Evolutionary conservation across 257 asterid genomes (phyloP).

Genomic region (Anisodus acutangulus): DNA sequence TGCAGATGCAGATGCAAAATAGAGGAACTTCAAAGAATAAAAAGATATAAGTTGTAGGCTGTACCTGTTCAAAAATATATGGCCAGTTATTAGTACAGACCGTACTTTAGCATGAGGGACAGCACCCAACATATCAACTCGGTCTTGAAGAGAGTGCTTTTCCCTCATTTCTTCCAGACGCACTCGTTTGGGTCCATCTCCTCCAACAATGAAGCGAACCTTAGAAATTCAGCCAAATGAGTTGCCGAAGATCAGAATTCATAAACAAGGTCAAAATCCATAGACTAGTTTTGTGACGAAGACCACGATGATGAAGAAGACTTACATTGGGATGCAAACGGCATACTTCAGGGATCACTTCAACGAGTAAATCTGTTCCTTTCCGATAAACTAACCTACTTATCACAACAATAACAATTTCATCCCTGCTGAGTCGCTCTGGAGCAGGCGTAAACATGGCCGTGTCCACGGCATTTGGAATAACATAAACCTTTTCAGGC

Average conservation of each 20-base stretch:
- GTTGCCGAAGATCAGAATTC: slow-evolving; percentile 23
- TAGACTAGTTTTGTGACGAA: background rate
- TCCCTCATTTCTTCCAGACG: slow-evolving; percentile 98
- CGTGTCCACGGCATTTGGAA: slow-evolving; percentile 97
- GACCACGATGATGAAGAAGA: background rate
- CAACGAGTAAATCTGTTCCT: slow-evolving; percentile 95
- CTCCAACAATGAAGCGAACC: slow-evolving; percentile 96
- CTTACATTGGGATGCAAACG: slow-evolving; percentile 80
- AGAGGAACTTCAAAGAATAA: slow-evolving; percentile 20
- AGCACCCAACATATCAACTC: slow-evolving; percentile 97
- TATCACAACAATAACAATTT: slow-evolving; percentile 82
- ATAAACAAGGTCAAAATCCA: slow-evolving; percentile 24
- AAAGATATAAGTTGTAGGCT: background rate
- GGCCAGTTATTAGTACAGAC: slow-evolving; percentile 64
- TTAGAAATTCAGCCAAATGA: slow-evolving; percentile 39
- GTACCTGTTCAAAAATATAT: slow-evolving; percentile 24
- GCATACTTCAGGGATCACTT: slow-evolving; percentile 93
- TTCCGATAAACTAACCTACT: slow-evolving; percentile 94
- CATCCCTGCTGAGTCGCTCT: slow-evolving; percentile 51
- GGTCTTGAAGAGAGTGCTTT: slow-evolving; percentile 94
- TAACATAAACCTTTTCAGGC: slow-evolving; percentile 91
- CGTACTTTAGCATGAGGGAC: slow-evolving; percentile 96
- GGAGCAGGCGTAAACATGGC: slow-evolving; percentile 66
- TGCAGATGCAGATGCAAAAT: background rate
- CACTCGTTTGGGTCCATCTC: slow-evolving; percentile 99